Evolutionary conservation across 169 alveolate species (phyloP).

Genomic region (Cryptosporidium viatorum): DNA sequence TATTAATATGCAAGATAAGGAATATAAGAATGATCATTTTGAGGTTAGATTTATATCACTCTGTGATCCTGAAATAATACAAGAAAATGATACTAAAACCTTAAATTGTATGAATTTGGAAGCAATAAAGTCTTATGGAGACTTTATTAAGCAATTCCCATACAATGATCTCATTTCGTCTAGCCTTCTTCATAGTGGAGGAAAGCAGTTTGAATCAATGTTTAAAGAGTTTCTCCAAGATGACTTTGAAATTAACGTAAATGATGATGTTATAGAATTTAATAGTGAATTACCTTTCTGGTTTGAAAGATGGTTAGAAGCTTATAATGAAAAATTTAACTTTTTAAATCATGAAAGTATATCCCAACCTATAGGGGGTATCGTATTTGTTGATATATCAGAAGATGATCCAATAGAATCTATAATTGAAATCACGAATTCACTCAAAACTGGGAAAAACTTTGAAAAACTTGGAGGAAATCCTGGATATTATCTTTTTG

Average conservation of each 20-base stretch:
- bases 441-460: slow-evolving; percentile 44
- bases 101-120: neutral
- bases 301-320: slow-evolving; percentile 62
- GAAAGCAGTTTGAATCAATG: slow-evolving; percentile 34
- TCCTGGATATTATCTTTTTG: slow-evolving; percentile 43
- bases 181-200: neutral
- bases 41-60: slow-evolving; percentile 44
- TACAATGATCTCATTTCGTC: slow-evolving; percentile 35
- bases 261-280: neutral
- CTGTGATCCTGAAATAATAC: slow-evolving; percentile 1
- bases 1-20: slow-evolving; percentile 12
- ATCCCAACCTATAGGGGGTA: slow-evolving; percentile 72
- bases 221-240: slow-evolving; percentile 42
- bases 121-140: slow-evolving; percentile 36
- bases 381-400: slow-evolving; percentile 51
- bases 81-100: neutral
- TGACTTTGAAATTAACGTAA: neutral
- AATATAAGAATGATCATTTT: slow-evolving; percentile 3
- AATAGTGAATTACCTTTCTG: slow-evolving; percentile 53
- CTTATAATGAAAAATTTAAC: slow-evolving; percentile 7
- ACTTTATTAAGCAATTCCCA: slow-evolving; percentile 43
- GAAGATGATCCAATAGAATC: slow-evolving; percentile 68
- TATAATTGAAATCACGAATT: slow-evolving; percentile 21
- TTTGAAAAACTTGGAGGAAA: slow-evolving; percentile 61
- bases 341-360: slow-evolving; percentile 35